These are phyloP conservation scores for Rhizoclosmatium sp. DNA, from an alignment of 192 early-diverging fungal genomes.

Conservation along the genomic window DNA sequence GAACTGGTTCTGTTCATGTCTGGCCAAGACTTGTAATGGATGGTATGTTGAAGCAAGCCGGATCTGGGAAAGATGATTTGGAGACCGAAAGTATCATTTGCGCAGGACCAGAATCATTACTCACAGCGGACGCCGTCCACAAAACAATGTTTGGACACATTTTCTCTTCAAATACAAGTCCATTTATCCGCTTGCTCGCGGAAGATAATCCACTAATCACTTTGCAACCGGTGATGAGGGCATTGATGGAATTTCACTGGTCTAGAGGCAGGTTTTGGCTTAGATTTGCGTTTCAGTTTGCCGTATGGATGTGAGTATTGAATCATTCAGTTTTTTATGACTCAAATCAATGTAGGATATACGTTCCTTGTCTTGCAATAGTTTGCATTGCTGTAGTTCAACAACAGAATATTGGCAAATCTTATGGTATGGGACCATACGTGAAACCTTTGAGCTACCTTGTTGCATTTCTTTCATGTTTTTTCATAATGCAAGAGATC, in stretches of 20 bases:
- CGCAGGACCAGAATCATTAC: slow-evolving; percentile 47
- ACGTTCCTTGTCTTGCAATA: slow-evolving; percentile 21
- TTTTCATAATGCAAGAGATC: slow-evolving; percentile 50
- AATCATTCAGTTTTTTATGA: slow-evolving; percentile 31
- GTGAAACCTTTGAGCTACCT: slow-evolving; percentile 33
- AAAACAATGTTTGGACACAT: slow-evolving; percentile 24
- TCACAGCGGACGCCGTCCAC: slow-evolving; percentile 41
- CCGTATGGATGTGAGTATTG: slow-evolving; percentile 29
- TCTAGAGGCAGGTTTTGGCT: slow-evolving; percentile 49
- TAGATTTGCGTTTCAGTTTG: slow-evolving; percentile 46
- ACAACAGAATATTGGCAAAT: slow-evolving; percentile 8
- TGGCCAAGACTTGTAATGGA: slow-evolving; percentile 42
- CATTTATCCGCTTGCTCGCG: slow-evolving; percentile 51
- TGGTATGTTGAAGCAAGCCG: slow-evolving; percentile 43
- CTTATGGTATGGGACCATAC: neutral
- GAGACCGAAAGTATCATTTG: slow-evolving; percentile 53
- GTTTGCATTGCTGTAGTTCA: slow-evolving; percentile 24
- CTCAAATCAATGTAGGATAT: slow-evolving; percentile 16
- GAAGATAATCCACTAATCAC: slow-evolving; percentile 52
- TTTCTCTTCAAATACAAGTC: slow-evolving; percentile 37
- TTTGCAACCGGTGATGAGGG: slow-evolving; percentile 48
- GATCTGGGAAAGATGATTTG: slow-evolving; percentile 37
- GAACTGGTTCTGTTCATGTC: slow-evolving; percentile 34
- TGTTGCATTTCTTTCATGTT: slow-evolving; percentile 33
- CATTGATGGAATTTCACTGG: slow-evolving; percentile 59